Conservation (phyloP, 305 asterid species). For the Fraxinus albicans region DNA sequence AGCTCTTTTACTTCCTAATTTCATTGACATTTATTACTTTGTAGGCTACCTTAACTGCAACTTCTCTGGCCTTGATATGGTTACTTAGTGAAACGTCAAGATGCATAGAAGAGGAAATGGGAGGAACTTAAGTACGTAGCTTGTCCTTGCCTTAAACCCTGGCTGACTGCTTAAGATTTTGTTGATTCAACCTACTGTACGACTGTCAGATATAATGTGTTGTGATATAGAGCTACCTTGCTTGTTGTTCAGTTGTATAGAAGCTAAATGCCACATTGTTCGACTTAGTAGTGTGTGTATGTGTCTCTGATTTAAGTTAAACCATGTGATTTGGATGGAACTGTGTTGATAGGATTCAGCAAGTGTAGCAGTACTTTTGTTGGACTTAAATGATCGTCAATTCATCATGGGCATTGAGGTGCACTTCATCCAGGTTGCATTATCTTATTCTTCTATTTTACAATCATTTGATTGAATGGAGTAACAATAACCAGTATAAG, state of each 20-base stretch:
- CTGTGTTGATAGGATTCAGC: not conserved
- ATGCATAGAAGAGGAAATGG: not conserved
- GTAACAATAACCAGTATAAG: not conserved
- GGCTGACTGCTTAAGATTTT: not conserved
- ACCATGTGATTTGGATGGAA: not conserved
- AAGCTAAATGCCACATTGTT: not conserved
- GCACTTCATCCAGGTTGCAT: not conserved
- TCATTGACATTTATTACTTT: not conserved
- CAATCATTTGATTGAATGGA: not conserved
- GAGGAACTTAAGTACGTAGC: not conserved
- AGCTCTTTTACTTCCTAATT: not conserved
- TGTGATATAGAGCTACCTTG: not conserved
- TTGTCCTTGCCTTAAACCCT: not conserved
- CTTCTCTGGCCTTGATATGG: not conserved
- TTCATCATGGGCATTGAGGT: not conserved
- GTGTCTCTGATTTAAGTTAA: not conserved
- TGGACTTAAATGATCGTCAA: not conserved
- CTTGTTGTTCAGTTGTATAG: not conserved
- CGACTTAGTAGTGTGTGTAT: not conserved
- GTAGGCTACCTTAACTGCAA: not conserved
- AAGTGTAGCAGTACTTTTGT: not conserved
- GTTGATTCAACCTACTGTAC: not conserved
- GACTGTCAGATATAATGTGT: not conserved
- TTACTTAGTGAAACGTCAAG: not conserved
- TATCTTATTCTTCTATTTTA: not conserved